phyloP scores from a whole-genome alignment of 345 rosid genomes.

The Gossypium mustelinum region DNA sequence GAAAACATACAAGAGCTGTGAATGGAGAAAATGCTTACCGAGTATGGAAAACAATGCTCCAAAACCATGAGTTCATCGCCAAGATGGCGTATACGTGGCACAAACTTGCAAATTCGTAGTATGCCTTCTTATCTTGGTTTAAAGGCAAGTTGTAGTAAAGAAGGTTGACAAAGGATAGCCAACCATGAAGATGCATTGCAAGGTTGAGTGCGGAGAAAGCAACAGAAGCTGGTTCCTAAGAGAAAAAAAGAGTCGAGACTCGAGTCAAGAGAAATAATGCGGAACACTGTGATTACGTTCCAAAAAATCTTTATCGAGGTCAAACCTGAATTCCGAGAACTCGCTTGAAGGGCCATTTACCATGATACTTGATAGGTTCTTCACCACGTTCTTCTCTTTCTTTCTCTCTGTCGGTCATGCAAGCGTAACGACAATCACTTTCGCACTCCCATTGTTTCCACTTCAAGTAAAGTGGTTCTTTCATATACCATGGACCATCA shows the following conservation, averaged over 20 bases:
- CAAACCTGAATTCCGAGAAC: slow-evolving; percentile 68
- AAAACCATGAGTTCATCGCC: slow-evolving; percentile 71
- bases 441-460: slow-evolving; percentile 76
- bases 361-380: slow-evolving; percentile 67
- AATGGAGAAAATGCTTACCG: slow-evolving; percentile 37
- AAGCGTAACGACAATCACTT: slow-evolving; percentile 68
- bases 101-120: slow-evolving; percentile 57
- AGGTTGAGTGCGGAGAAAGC: slow-evolving; percentile 70
- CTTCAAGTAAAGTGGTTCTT: slow-evolving; percentile 58
- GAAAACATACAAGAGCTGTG: neutral
- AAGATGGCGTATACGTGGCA: slow-evolving; percentile 62
- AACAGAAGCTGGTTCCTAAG: slow-evolving; percentile 69
- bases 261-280: neutral
- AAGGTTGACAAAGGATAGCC: slow-evolving; percentile 71
- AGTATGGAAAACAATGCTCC: slow-evolving; percentile 76
- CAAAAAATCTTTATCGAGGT: neutral
- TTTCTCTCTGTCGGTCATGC: slow-evolving; percentile 67
- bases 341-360: slow-evolving; percentile 82
- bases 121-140: slow-evolving; percentile 46
- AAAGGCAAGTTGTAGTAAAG: slow-evolving; percentile 56
- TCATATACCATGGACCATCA: slow-evolving; percentile 61
- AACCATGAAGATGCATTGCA: slow-evolving; percentile 69
- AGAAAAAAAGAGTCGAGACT: neutral
- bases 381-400: slow-evolving; percentile 44
- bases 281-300: too few relatives aligned